Evolutionary conservation across 2,329 filamentous ascomycete genomes (phyloP).

Genomic region (Tricladium varicosporioides): DNA sequence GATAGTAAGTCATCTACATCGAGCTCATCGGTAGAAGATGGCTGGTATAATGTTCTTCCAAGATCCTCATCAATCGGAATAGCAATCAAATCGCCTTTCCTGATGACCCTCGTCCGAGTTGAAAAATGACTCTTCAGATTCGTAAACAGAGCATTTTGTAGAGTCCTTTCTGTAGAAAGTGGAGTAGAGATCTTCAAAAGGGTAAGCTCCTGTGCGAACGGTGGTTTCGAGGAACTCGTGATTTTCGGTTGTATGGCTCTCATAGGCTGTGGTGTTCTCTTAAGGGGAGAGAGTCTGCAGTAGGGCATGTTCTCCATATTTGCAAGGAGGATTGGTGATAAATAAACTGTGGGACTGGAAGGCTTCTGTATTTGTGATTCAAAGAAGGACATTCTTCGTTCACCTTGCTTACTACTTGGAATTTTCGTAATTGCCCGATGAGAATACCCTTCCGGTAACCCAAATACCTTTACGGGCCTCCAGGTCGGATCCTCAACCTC

Average conservation of each 20-base stretch:
- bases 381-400: constrained; percentile 59
- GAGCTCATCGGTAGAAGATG: constrained; percentile 52
- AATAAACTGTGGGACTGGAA: constrained; percentile 61
- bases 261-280: constrained; percentile 46
- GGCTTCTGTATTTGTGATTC: constrained; percentile 65
- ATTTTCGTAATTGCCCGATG: constrained; percentile 60
- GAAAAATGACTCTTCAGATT: constrained; percentile 89
- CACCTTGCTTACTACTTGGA: constrained; percentile 51
- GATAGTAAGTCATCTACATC: constrained; percentile 67
- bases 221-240: constrained; percentile 53
- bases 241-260: constrained; percentile 56
- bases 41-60: constrained; percentile 77
- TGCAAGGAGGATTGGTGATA: constrained; percentile 82
- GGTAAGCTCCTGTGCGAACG: constrained; percentile 72
- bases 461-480: constrained; percentile 86
- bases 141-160: constrained; percentile 83
- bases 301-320: constrained; percentile 81
- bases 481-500: constrained; percentile 64
- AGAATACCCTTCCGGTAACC: constrained; percentile 74
- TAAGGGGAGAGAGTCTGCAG: constrained; percentile 72
- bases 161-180: constrained; percentile 76
- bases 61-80: constrained; percentile 85
- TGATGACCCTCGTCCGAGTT: constrained; percentile 75
- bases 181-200: constrained; percentile 87
- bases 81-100: constrained; percentile 83